Conservation (phyloP, 1,284 basidiomycete genomes). For the Somion occarium region DNA sequence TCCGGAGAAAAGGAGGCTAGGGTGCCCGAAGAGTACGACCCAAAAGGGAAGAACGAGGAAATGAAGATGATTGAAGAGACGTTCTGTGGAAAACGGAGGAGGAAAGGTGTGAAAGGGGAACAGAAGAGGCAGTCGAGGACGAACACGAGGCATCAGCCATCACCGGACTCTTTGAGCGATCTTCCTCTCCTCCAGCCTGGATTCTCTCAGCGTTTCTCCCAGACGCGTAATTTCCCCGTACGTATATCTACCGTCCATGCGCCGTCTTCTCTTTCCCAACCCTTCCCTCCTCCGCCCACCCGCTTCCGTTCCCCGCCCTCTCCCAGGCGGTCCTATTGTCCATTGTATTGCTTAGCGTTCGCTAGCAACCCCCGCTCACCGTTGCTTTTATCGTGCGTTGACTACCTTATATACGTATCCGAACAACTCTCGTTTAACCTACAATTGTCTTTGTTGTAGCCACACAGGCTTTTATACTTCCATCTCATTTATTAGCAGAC, state of each 20-base stretch:
- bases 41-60: not conserved
- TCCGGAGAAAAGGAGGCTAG: too few species aligned
- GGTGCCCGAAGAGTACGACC: not conserved
- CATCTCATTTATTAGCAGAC: slow-evolving; percentile 31
- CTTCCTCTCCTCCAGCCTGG: slow-evolving; percentile 5
- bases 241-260: not conserved
- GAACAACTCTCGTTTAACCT: slow-evolving; percentile 9
- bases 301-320: slow-evolving; percentile 26
- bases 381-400: slow-evolving; percentile 26
- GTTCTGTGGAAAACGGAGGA: not conserved
- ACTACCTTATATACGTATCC: slow-evolving; percentile 9
- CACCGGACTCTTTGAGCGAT: not conserved
- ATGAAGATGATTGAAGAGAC: not conserved
- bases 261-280: slow-evolving; percentile 2
- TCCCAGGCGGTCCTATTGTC: slow-evolving; percentile 29
- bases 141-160: slow-evolving; percentile 4
- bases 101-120: not conserved
- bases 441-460: slow-evolving; percentile 6
- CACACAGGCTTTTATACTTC: slow-evolving; percentile 27
- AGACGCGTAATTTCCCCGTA: slow-evolving; percentile 1
- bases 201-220: not conserved
- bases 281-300: slow-evolving; percentile 4
- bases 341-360: slow-evolving; percentile 24
- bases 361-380: slow-evolving; percentile 22
- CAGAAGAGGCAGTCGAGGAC: not conserved